Conservation (phyloP, 805 yeast genomes). For the Candida maesae region DNA sequence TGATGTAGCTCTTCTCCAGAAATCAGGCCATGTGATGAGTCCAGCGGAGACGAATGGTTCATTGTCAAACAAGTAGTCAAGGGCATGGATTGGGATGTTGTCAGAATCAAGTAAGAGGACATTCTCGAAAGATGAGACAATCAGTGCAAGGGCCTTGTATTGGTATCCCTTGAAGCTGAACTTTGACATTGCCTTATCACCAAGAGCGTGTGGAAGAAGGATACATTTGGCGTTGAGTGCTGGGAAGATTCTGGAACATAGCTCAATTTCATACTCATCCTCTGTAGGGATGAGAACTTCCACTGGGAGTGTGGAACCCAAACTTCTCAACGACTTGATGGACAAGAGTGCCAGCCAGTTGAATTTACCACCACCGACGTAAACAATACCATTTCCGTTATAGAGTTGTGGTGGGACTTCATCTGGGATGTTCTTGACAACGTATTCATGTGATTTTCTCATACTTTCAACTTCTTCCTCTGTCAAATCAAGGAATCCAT, state of each 20-base stretch:
- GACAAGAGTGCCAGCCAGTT: conserved; percentile 52
- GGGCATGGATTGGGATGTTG: conserved; percentile 62
- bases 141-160: conserved; percentile 61
- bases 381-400: conserved; percentile 56
- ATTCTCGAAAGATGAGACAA: conserved; percentile 71
- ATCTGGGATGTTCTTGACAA: conserved; percentile 46
- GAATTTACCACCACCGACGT: conserved; percentile 59
- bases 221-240: conserved; percentile 61
- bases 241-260: conserved; percentile 62
- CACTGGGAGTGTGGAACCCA: conserved; percentile 56
- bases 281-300: conserved; percentile 66
- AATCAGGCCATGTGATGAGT: conserved; percentile 77
- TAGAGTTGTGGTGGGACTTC: conserved; percentile 42
- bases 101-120: conserved; percentile 73
- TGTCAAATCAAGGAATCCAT: conserved; percentile 44
- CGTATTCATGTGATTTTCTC: conserved; percentile 43
- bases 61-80: conserved; percentile 54
- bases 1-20: conserved; percentile 80
- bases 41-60: conserved; percentile 53
- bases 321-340: conserved; percentile 43
- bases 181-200: conserved; percentile 45
- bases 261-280: conserved; percentile 64
- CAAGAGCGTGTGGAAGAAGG: conserved; percentile 56
- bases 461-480: conserved; percentile 41
- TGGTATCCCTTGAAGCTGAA: conserved; percentile 61